Evolutionary conservation across 2,329 filamentous ascomycete genomes (phyloP), one percentile per base, ranked within the genome.

Genomic region (Xylaria sp.): DNA sequence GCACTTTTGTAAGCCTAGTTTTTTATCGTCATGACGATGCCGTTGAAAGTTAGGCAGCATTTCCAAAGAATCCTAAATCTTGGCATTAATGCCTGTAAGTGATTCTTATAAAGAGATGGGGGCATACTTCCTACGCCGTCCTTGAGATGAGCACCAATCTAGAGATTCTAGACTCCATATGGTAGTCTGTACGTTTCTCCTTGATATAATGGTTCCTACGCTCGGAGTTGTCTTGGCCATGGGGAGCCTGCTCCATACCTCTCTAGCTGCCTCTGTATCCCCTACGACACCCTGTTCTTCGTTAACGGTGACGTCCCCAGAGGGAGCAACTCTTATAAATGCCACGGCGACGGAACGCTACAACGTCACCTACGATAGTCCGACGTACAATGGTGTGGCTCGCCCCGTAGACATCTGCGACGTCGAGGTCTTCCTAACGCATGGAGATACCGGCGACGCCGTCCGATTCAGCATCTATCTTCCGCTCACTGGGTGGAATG

Each of bases 381-480:
- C 66, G 20, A 69, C 68, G 12, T 74, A 66, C 55, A 73, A 73
- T 62, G 72, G 72, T 23, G 58, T 57, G n/a, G 66, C 68, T 13
- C 67, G 67, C 12, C 58, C 36, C 48, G 62, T 74, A 20, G 31
- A 74, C 59, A 71, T 75, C 49, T 75, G 74, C 55, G 71, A 74
- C 33, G 71, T 75, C 25, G 69, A 75, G 55, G 70, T 73, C 18
- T 72, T 55, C 61, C 64, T 75, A n/a, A 75, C 73, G 39, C 74
- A 75, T 67, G 70, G 70, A 2, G 64, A 73, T 51, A 73, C 72
- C 15, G 69, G 68, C 23, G 74, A 75, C 43, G 67, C 66, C 18
- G 73, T 75, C 41, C 67, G 71, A n/a, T 61, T 73, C 52, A 31
- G 65, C 36, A 68, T 75, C 33, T 75, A 71, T 36, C 70, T 75